Base-by-base conservation (phyloP, 2,329 filamentous ascomycete genomes). In the Claviceps lovelessii region DNA sequence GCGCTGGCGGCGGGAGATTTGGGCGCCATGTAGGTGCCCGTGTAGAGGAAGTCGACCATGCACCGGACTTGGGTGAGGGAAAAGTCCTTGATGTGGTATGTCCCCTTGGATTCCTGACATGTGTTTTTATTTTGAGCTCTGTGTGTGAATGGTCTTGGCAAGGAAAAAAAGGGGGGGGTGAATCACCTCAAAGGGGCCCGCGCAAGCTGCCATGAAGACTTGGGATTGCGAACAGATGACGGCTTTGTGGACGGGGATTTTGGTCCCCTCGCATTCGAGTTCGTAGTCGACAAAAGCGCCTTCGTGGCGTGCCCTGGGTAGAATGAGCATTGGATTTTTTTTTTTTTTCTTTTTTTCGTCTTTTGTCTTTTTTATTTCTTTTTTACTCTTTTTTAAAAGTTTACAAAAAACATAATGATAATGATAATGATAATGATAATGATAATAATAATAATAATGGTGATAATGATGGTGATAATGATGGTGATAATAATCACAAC, bases 161-260 rank as follows among this genome's bases (percentile, higher is more conserved):
- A 51, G 49, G 13, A 9, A 35, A 29, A 13, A 4, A 9, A 9
- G n/a, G 17, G 8, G 1, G 28, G 49, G 13, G 2, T 39, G 28
- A n/a, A n/a, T 28, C 28, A 51, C 50, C 39, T 51, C 11, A 28
- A 51, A 51, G 5, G 50, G 23, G 8, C 50, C 50, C 19, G 39
- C 19, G 50, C 50, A 51, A 13, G 50, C 50, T 17, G 50, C 50
- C 50, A 42, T 33, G 28, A 51, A 51, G 50, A 51, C 50, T 29
- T 44, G 28, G 8, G 50, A 51, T 8, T 51, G 50, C 28, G 50
- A 51, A 39, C 50, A 51, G n/a, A 51, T 44, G 50, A 51, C 39
- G n/a, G 29, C 28, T 15, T 51, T 51, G 39, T 51, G 39, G 41
- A 51, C 50, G 17, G 50, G 17, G 11, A 51, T 44, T 39, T 44